phyloP scores from a whole-genome alignment of 495 filamentous ascomycete genomes.

The Alectoria sarmentosa region DNA sequence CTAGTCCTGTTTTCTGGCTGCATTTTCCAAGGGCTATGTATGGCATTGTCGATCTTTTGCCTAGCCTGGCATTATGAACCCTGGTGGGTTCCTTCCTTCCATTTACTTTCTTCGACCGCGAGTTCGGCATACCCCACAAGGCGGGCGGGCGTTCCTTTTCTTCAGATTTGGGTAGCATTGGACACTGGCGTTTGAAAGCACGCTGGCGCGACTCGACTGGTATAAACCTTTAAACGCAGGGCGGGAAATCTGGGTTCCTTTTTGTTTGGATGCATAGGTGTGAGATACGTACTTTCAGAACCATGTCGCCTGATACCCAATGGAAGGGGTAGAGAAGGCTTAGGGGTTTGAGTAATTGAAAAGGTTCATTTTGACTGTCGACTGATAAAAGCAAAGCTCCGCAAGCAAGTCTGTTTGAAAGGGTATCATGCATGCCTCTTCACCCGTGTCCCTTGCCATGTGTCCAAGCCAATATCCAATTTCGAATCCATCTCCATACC shows the following conservation, averaged over 20 bases:
- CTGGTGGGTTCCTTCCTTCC: neutral
- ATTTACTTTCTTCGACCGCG: slow-evolving; percentile 9
- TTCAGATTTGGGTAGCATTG: slow-evolving; percentile 17
- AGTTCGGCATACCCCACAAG: slow-evolving; percentile 12
- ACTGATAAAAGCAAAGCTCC: neutral
- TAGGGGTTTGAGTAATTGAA: neutral
- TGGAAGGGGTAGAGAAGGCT: neutral
- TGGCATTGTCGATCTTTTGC: neutral
- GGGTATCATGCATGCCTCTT: slow-evolving; percentile 1
- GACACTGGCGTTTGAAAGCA: slow-evolving; percentile 13
- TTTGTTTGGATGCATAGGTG: slow-evolving; percentile 8
- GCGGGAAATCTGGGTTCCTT: neutral
- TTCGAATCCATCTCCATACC: neutral
- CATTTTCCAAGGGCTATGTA: neutral
- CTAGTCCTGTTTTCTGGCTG: neutral
- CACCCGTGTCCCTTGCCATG: neutral
- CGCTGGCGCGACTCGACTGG: neutral
- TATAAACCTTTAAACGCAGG: neutral
- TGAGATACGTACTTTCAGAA: slow-evolving; percentile 8
- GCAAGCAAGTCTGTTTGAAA: too few species aligned
- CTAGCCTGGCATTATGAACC: neutral
- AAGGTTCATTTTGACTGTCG: neutral
- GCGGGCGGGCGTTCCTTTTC: slow-evolving; percentile 14
- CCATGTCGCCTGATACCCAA: neutral
- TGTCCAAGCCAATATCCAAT: neutral